Base-by-base conservation (phyloP, 2,329 filamentous ascomycete genomes). In the Phialophora expanda region DNA sequence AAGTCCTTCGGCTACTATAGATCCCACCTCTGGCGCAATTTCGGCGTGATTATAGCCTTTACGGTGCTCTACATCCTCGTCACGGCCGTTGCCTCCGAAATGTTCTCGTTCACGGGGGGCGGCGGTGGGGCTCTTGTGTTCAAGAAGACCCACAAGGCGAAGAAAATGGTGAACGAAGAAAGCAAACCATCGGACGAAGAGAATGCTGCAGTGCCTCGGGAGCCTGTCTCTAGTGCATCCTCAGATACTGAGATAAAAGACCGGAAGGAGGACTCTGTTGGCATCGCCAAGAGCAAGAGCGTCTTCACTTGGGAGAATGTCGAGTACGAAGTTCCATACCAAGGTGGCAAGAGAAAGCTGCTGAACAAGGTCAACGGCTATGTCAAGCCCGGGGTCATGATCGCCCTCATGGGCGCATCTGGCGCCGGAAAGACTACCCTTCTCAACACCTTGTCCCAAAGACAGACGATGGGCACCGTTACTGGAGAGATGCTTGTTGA, bases 401-500 rank as follows among this genome's bases (percentile, higher is more conserved):
- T 92, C 51, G 92, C 92, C 0, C 80, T 96, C 0, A 91, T 95
- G 83, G 92, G 92, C 61, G 90, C 90, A 1, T 91, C 87, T 3
- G 91, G 90, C 51, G 92, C 92, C 8, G 92, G 92, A 12, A 96
- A 96, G 78, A 93, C 91, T 0, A 95, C 92, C 0, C 80, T 96
- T 0, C 82, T 96, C 20, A 93, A 95, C 76, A 92, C 90, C 0
- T 78, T 91, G 1, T 88, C 90, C 0, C 90, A 93, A 73, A 86
- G 91, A 2, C 89, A 92, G 75, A 87, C 81, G 17, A 83, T 81
- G 62, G 88, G 89, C 64, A 82, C 89, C 11, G 82, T 90, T 2
- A 78, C 79, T n/a, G 90, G 90, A 12, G 85, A 89, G 56, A 89
- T 92, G 83, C 81, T 90, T n/a, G 87, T 92, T 8, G 89, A 91